These are phyloP conservation scores for Lobulomyces angularis DNA, from an alignment of 192 early-diverging fungal genomes.

Conservation along the genomic window DNA sequence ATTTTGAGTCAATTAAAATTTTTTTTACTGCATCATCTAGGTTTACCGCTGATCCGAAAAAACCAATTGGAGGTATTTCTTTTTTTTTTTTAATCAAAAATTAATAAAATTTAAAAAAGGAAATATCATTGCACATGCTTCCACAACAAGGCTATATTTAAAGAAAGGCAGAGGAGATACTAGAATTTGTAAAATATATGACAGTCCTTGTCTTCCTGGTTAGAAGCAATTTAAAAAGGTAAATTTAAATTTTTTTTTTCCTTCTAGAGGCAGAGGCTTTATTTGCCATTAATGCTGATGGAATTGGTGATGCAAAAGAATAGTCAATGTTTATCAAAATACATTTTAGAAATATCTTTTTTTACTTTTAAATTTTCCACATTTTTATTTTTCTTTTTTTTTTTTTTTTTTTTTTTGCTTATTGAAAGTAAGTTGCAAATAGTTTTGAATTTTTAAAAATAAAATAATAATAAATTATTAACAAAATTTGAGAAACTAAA, in stretches of 20 bases:
- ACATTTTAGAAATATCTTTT: no score
- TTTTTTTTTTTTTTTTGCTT: constrained; percentile 2
- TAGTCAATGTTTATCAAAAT: no score
- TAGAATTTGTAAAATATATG: constrained; percentile 92
- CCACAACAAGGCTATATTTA: constrained; percentile 84
- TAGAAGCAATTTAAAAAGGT: no score
- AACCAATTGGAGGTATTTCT: constrained; percentile 94
- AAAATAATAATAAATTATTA: neutral
- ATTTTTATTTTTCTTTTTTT: no score
- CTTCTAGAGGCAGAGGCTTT: constrained; percentile 84
- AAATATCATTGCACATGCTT: constrained; percentile 96
- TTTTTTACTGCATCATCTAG: no score
- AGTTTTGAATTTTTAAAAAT: neutral
- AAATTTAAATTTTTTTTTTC: no score
- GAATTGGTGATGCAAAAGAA: constrained; percentile 80
- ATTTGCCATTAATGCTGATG: constrained; percentile 81
- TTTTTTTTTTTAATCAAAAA: no score
- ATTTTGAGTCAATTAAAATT: neutral
- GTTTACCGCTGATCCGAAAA: constrained; percentile 74
- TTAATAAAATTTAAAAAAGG: no score
- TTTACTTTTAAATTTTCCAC: no score
- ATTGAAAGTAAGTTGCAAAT: neutral
- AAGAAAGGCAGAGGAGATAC: constrained; percentile 85
- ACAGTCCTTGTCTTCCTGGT: constrained; percentile 86
- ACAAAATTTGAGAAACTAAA: no score